These are phyloP conservation scores for Tylopilus cervinicoccineus DNA, from an alignment of 768 basidiomycete genomes.

Conservation along the genomic window DNA sequence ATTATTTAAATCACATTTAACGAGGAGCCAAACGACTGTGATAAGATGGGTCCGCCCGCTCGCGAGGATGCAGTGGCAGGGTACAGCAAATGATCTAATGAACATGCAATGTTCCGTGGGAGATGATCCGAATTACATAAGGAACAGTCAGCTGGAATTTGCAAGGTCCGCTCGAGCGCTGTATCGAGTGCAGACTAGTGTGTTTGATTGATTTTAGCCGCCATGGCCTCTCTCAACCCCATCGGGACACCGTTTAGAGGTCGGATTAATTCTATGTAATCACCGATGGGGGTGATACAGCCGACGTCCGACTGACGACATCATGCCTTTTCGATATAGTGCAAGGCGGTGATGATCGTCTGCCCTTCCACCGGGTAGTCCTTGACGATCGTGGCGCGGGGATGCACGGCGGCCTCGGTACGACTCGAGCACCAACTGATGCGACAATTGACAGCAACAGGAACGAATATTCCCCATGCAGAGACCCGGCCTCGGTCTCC, in stretches of 20 bases:
- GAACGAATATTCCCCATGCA: not conserved
- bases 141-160: no score
- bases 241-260: not conserved
- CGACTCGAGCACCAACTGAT: not conserved
- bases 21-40: not conserved
- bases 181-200: not conserved
- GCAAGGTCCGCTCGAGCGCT: not conserved
- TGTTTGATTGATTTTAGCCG: not conserved
- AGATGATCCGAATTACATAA: no score
- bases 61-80: not conserved
- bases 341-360: not conserved
- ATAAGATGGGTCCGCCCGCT: not conserved
- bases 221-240: not conserved
- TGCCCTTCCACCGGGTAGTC: not conserved
- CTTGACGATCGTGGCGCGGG: not conserved
- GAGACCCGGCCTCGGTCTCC: not conserved
- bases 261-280: not conserved
- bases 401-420: not conserved
- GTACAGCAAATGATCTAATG: not conserved
- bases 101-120: no score
- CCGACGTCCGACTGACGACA: not conserved
- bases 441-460: not conserved
- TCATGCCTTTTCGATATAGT: not conserved
- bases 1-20: constrained; percentile 18
- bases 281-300: not conserved